Evolutionary conservation across 2,329 filamentous ascomycete species (phyloP), one percentile per base, ranked within the genome.

Genomic region (Xylaria hypoxylon): DNA sequence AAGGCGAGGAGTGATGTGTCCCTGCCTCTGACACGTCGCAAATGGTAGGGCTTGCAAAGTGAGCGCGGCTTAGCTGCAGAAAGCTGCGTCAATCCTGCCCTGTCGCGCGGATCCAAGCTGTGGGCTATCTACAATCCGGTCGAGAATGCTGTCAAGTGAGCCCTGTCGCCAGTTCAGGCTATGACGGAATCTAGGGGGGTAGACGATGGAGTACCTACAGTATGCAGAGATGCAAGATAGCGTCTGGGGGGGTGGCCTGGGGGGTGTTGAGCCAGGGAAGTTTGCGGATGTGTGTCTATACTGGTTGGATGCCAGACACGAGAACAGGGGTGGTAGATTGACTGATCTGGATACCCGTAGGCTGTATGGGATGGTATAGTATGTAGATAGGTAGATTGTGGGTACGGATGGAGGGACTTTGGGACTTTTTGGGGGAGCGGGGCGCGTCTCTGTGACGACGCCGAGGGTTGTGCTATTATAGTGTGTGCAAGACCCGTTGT

Each of bases 21-120:
- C 84, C 81, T 81, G 82, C 75, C 76, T 78, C 77, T 77, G 84
- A 86, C 86, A 87, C 85, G 86, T 87, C 85, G 85, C 85, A 85
- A 81, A 80, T 80, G 76, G 80, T 81, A 85, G 80, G 83, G 84
- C 83, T 83, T 84, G 83, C 81, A 82, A 71, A 82, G 78, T 75
- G 72, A 73, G 73, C 78, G 81, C 81, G 81, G 81, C 83, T 82
- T 80, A 83, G 80, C 81, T 86, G 84, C 85, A 85, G 82, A 79
- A 73, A 72, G 78, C 77, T 85, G 83, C 82, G 83, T 85, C 81
- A 85, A 82, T 81, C 80, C 78, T 81, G 80, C 78, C 74, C 72
- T 75, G 75, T 72, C 72, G 75, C 75, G 75, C 74, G 75, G 75
- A 75, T 74, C 72, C 75, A 73, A 71, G 69, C 72, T 70, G 74